Base-by-base conservation (phyloP, 345 rosid genomes). In the Moricandia moricandioides region DNA sequence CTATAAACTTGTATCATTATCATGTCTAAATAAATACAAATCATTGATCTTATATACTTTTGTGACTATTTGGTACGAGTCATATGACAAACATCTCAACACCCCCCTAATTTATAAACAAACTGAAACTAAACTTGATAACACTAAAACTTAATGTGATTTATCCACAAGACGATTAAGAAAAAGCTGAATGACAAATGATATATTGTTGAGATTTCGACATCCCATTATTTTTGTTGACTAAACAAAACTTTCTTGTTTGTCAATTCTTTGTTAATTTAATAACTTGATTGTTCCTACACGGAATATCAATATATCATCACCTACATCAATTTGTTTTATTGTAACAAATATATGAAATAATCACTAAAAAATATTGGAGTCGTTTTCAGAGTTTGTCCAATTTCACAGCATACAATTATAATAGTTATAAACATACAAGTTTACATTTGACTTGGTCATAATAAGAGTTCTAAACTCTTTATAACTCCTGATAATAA, bases 331-430 rank as follows among this genome's bases (percentile, higher is more conserved):
- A 27, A 4, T 12, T 69, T 18, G 3, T 75, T 45, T 24, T 26
- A 59, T 67, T 34, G 52, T 66, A 21, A n/a, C 30, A 33, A 56
- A 75, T 26, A 34, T 21, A 12, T 35, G 24, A 49, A 68, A 54
- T 29, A 75, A 49, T 62, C 58, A 60, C 18, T 75, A 68, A 45
- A 26, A 26, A 69, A 5, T 17, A 29, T 13, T 62, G 3, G 17
- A 30, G 74, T 62, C 70, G n/a, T 69, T 49, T 61, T 69, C 73
- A 52, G 24, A 27, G 34, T 52, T 51, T 58, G 68, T 75, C 79
- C 6, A 49, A 2, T 34, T 27, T 75, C 69, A 35, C 56, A 68
- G 33, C 26, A 29, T 4, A 29, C 5, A 1, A 29, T 29, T 29
- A 29, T 3, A 29, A 29, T 56, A 55, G 56, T 17, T 59, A 75